A percentile compares a stretch with the other conserved stretches of the same genome.
Conservation (phyloP, 345 rosid species). For the Kernera saxatilis region DNA sequence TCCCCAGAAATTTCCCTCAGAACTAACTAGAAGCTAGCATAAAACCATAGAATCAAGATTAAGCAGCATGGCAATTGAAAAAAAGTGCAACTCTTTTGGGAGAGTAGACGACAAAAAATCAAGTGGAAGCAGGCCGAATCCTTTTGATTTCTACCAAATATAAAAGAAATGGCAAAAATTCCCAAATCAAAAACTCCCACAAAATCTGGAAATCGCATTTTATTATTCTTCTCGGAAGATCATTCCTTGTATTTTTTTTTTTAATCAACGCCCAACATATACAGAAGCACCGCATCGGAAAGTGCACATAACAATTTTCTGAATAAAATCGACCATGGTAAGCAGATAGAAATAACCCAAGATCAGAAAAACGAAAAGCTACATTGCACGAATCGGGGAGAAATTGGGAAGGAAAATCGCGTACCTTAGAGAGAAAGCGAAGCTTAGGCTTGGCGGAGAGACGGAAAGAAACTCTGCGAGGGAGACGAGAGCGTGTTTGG, state of each 20-base stretch:
- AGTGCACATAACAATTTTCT: background rate
- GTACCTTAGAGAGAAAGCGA: constrained; percentile 48
- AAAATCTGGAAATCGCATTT: background rate
- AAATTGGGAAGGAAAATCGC: background rate
- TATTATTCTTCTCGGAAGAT: background rate
- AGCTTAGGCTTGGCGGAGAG: constrained; percentile 42
- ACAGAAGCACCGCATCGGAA: background rate
- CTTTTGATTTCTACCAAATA: background rate
- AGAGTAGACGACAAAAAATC: background rate
- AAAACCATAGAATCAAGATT: background rate
- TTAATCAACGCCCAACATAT: background rate
- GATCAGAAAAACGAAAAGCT: background rate
- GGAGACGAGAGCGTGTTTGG: constrained; percentile 15
- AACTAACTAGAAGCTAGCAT: background rate
- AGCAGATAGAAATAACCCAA: background rate
- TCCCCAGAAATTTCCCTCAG: background rate
- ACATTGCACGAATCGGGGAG: background rate
- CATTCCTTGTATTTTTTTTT: background rate
- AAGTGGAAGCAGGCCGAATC: background rate
- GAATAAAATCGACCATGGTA: background rate
- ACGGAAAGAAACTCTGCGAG: constrained; percentile 39
- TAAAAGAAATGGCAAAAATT: background rate
- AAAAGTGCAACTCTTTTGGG: background rate
- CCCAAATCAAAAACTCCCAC: background rate
- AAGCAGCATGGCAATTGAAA: background rate